Percentiles rank a stretch among this genome's conserved stretches.
Evolutionary conservation across 1,284 basidiomycete genomes (phyloP).

Genomic region (Meripilus lineatus): DNA sequence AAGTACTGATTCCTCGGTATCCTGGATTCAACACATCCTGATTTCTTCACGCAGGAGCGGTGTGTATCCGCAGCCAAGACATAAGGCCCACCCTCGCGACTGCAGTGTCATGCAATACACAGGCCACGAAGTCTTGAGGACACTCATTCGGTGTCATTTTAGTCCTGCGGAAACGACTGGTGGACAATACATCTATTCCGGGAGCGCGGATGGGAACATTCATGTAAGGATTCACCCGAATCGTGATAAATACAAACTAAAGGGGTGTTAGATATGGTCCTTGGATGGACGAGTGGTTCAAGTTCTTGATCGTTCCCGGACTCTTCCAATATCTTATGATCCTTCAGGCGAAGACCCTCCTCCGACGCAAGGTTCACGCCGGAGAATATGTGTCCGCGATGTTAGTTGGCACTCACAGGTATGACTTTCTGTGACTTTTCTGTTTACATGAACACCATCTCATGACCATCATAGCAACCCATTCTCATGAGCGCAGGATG

Average conservation of each 20-base stretch:
- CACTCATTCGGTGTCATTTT: conserved; percentile 95
- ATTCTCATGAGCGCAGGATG: conserved; percentile 90
- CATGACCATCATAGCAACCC: conserved; percentile 56
- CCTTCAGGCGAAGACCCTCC: conserved; percentile 53
- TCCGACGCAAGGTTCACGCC: conserved; percentile 20
- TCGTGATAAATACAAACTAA: too few species aligned
- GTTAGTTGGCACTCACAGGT: conserved; percentile 86
- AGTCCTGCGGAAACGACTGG: conserved; percentile 91
- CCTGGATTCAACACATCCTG: conserved; percentile 1
- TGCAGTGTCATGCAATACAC: conserved; percentile 95
- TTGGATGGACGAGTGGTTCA: conserved; percentile 85
- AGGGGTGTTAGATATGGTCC: conserved; percentile 96
- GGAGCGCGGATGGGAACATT: conserved; percentile 77
- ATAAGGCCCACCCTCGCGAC: conserved; percentile 73
- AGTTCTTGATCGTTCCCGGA: conserved; percentile 78
- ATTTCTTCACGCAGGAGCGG: conserved; percentile 41
- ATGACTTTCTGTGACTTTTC: conserved; percentile 13
- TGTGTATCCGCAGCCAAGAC: conserved; percentile 61
- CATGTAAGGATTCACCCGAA: conserved; percentile 50
- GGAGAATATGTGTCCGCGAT: conserved; percentile 73
- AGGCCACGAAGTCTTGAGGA: conserved; percentile 89
- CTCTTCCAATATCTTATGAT: conserved; percentile 66
- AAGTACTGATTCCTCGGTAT: conserved; percentile 16
- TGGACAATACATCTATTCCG: conserved; percentile 91
- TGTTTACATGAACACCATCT: neutral